Evolutionary conservation across 345 rosid species (phyloP).

Genomic region (Citrus glauca): DNA sequence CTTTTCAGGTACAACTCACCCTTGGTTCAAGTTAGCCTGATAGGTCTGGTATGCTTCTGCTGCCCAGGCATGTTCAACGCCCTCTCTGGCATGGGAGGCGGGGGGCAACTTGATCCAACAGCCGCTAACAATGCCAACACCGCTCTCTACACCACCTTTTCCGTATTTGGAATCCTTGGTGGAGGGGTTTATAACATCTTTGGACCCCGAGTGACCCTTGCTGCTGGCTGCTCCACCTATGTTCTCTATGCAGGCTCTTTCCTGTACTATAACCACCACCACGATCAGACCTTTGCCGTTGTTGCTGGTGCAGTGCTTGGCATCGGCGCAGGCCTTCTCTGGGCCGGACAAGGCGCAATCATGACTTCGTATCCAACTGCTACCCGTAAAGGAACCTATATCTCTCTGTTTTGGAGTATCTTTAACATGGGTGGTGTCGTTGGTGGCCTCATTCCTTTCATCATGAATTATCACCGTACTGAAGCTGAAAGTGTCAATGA

Average conservation of each 20-base stretch:
- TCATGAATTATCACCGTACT: constrained; percentile 36
- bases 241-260: constrained; percentile 58
- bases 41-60: constrained; percentile 70
- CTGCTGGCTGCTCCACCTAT: constrained; percentile 56
- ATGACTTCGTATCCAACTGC: constrained; percentile 67
- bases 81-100: constrained; percentile 67
- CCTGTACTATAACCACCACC: constrained; percentile 56
- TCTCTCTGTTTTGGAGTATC: constrained; percentile 57
- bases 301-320: constrained; percentile 55
- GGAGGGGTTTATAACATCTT: constrained; percentile 66
- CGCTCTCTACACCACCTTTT: constrained; percentile 63
- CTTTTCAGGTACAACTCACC: constrained; percentile 57
- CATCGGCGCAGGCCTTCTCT: constrained; percentile 59
- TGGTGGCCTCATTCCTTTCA: constrained; percentile 64
- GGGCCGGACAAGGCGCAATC: constrained; percentile 71
- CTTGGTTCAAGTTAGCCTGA: constrained; percentile 42
- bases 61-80: constrained; percentile 80
- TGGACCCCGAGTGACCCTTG: constrained; percentile 55
- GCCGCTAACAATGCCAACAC: constrained; percentile 63
- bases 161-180: constrained; percentile 57
- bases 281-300: constrained; percentile 44
- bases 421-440: constrained; percentile 72
- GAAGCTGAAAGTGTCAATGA: constrained; percentile 47
- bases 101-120: constrained; percentile 53
- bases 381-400: constrained; percentile 51